A percentile compares a stretch with the other conserved stretches of the same genome.
These are phyloP conservation scores for Eragrostis curvula DNA, from an alignment of 176 grass and related monocot species.

Conservation along the genomic window DNA sequence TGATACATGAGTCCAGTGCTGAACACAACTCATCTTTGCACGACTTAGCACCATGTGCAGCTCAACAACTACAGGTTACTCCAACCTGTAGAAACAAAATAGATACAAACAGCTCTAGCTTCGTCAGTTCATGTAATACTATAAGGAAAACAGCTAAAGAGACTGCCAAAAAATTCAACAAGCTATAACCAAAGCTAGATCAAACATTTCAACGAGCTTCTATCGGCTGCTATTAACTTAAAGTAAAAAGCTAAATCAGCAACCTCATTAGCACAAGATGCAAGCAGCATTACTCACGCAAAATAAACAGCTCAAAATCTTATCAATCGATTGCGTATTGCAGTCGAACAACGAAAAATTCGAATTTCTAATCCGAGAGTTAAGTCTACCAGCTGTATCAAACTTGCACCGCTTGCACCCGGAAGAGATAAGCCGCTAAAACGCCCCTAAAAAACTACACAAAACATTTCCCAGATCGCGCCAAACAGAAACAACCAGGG, in stretches of 20 bases:
- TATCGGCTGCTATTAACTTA: conserved; percentile 14
- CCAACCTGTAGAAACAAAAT: conserved; percentile 41
- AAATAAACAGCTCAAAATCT: neutral
- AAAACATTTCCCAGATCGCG: conserved; percentile 51
- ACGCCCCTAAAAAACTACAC: neutral
- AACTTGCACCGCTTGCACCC: conserved; percentile 17
- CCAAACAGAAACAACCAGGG: conserved; percentile 34
- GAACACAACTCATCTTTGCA: conserved; percentile 30
- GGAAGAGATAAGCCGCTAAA: conserved; percentile 33
- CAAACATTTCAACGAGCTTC: conserved; percentile 22
- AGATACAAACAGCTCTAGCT: conserved; percentile 17
- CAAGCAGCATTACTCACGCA: conserved; percentile 3
- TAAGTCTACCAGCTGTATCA: conserved; percentile 24
- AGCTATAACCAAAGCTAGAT: conserved; percentile 17
- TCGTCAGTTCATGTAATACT: conserved; percentile 6
- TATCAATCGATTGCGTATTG: conserved; percentile 3
- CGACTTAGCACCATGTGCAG: conserved; percentile 19
- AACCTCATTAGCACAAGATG: neutral
- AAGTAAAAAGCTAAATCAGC: conserved; percentile 31
- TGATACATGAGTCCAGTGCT: neutral
- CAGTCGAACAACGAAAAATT: conserved; percentile 24
- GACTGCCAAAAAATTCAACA: neutral
- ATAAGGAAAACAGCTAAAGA: conserved; percentile 15
- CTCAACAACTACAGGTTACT: conserved; percentile 36
- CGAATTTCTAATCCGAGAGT: conserved; percentile 16